These are phyloP conservation scores for Cephaloascus albidus DNA, from an alignment of 805 yeast genomes.

Conservation along the genomic window DNA sequence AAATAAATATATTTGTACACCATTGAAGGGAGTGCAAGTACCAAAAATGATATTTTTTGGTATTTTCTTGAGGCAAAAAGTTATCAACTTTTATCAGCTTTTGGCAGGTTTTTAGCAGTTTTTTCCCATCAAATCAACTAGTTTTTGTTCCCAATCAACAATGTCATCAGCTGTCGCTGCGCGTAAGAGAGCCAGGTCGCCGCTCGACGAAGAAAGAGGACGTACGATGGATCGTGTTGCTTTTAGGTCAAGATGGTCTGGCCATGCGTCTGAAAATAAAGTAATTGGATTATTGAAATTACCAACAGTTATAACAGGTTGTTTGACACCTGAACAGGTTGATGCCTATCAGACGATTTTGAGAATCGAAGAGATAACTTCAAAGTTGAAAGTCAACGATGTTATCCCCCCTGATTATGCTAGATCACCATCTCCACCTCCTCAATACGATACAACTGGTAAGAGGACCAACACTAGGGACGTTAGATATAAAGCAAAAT, in stretches of 20 bases:
- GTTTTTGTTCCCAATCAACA: constrained; percentile 9
- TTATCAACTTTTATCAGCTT: too few species aligned
- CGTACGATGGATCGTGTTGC: neutral
- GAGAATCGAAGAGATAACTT: constrained; percentile 74
- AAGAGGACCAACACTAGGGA: constrained; percentile 82
- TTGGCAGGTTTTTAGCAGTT: too few species aligned
- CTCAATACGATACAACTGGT: constrained; percentile 77
- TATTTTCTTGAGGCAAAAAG: too few species aligned
- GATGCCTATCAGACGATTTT: constrained; percentile 62
- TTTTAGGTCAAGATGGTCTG: constrained; percentile 1
- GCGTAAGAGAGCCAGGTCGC: constrained; percentile 1
- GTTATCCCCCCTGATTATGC: constrained; percentile 38
- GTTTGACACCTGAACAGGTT: constrained; percentile 58
- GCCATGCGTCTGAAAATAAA: neutral
- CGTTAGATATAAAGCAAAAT: constrained; percentile 43
- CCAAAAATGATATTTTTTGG: too few species aligned
- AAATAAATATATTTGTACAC: too few species aligned
- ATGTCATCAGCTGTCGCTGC: constrained; percentile 12
- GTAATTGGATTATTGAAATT: neutral
- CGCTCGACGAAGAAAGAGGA: constrained; percentile 6
- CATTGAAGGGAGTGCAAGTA: too few species aligned
- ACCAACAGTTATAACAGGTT: constrained; percentile 27
- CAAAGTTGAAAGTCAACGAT: constrained; percentile 41
- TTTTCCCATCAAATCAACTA: constrained; percentile 9
- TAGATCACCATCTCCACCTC: constrained; percentile 85